Base-by-base conservation (phyloP, 352 stramenopile genomes). In the Phytophthora hybrid region DNA sequence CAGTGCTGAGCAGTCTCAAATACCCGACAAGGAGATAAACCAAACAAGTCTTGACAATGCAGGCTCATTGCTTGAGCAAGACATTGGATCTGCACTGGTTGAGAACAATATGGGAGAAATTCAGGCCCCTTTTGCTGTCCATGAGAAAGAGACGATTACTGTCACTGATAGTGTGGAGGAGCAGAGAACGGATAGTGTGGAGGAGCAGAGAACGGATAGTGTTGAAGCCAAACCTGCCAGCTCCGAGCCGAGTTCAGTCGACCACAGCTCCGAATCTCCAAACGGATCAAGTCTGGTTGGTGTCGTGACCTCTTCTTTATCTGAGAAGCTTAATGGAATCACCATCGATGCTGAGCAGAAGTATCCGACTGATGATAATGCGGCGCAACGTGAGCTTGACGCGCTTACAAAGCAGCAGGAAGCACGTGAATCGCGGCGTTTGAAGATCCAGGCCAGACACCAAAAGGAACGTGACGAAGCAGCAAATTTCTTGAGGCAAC, bases 381-480 rank as follows among this genome's bases (percentile, higher is more conserved):
- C 8, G 32, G 16, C 51, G 14, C 39, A 59, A 54, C 54, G 31
- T 46, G 26, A 76, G 14, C 44, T 73, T 23, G 23, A 68, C 51
- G 39, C 39, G 1, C 69, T 75, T 21, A 46, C 65, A 47, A 72
- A 67, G 26, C 73, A 73, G 16, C 73, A 81, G 3, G 51, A 60
- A 66, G 44, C 56, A 61, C 68, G 73, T 9, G 63, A 71, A 39
- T 41, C 32, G 10, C 67, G 68, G 6, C 67, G 73, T 31, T 61
- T 65, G 21, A 76, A 76, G 41, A 11, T 34, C 4, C 63, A 79
- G 14, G 37, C 49, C 13, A 56, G 16, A 56, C 57, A 60, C 16
- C 53, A 67, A 29, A 73, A 73, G 19, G 62, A 72, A 59, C 62
- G 56, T 11, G 37, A 60, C 2, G 60, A 78, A 14, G 37, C 76